Conservation (phyloP, 2,329 filamentous ascomycete genomes). For the Microdochium trichocladiopsis region DNA sequence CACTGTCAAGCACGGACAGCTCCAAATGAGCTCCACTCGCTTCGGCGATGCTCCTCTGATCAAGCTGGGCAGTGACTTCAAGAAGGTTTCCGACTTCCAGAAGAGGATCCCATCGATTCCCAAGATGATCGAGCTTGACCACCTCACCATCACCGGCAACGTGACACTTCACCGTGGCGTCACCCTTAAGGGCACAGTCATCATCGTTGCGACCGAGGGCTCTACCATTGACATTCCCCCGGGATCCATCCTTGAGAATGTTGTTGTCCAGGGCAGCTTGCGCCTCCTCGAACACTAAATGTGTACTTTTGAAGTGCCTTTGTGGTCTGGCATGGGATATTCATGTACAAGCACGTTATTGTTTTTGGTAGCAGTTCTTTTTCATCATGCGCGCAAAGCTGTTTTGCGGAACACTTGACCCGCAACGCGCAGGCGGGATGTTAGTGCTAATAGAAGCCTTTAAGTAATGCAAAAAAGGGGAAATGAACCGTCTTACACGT, state of each 20-base stretch:
- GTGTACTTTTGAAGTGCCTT: neutral
- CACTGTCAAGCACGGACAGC: constrained; percentile 96
- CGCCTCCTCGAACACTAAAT: constrained; percentile 59
- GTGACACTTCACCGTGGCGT: constrained; percentile 96
- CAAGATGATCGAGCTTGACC: constrained; percentile 86
- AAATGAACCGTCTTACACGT: neutral
- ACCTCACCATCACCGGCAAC: constrained; percentile 94
- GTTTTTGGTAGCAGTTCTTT: neutral
- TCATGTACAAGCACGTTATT: neutral
- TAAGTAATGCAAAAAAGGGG: neutral
- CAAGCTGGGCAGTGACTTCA: constrained; percentile 98
- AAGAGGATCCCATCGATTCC: constrained; percentile 81
- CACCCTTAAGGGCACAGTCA: constrained; percentile 95
- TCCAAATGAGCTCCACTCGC: constrained; percentile 92
- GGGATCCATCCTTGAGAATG: constrained; percentile 95
- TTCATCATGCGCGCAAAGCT: neutral
- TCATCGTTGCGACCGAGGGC: constrained; percentile 96
- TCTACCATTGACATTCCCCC: constrained; percentile 97
- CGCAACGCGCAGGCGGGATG: neutral
- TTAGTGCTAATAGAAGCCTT: neutral
- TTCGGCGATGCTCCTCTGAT: constrained; percentile 96
- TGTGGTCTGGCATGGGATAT: neutral
- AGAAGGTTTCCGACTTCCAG: constrained; percentile 98
- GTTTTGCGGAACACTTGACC: neutral
- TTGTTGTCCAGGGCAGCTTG: constrained; percentile 96